phyloP scores from a whole-genome alignment of 1,139 yeast species.

The Debaryomyces singareniensis region DNA sequence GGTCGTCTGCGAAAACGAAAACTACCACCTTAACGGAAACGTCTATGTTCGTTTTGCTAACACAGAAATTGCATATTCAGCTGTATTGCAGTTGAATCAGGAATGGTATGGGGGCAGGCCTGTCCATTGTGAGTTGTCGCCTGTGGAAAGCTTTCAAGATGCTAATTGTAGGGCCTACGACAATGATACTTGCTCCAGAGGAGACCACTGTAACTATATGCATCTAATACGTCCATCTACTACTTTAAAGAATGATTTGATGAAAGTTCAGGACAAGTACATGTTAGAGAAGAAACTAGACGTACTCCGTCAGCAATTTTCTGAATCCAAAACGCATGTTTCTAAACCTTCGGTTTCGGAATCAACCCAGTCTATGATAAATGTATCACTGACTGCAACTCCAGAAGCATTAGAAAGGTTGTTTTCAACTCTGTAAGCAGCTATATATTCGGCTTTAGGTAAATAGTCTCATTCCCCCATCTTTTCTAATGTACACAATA shows the following conservation, averaged over 20 bases:
- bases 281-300: neutral
- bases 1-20: conserved; percentile 77
- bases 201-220: conserved; percentile 82
- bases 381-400: neutral
- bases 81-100: conserved; percentile 56
- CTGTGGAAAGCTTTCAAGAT: conserved; percentile 65
- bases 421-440: conserved; percentile 1
- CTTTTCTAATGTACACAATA: neutral
- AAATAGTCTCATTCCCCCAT: neutral
- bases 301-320: neutral
- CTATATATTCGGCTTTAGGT: neutral
- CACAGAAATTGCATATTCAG: conserved; percentile 54
- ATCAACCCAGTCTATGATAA: neutral
- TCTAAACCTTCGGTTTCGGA: neutral
- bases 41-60: conserved; percentile 62
- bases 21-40: conserved; percentile 76
- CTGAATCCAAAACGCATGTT: neutral
- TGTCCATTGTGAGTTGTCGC: conserved; percentile 73
- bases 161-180: conserved; percentile 75
- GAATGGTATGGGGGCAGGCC: conserved; percentile 84
- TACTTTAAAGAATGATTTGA: conserved; percentile 33
- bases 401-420: neutral
- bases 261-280: conserved; percentile 31
- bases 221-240: conserved; percentile 61
- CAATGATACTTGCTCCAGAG: conserved; percentile 58